Conservation (phyloP, 2,329 filamentous ascomycete genomes). For the Leptographium flavum region DNA sequence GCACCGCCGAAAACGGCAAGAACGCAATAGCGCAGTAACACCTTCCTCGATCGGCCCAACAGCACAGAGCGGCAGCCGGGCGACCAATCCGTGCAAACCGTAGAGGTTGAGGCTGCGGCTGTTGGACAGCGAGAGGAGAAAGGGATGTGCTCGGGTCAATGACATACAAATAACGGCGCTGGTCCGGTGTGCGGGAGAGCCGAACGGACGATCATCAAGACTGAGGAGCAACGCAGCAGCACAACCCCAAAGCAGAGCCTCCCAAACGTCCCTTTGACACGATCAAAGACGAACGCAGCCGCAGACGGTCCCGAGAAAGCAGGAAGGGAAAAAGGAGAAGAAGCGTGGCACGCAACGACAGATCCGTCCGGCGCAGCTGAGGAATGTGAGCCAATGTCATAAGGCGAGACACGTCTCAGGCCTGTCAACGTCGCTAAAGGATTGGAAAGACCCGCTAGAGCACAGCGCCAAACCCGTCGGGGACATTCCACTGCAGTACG, state of each 20-base stretch:
- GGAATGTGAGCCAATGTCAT: neutral
- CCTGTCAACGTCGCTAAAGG: neutral
- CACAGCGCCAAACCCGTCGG: neutral
- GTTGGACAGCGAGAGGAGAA: neutral
- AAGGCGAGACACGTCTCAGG: slow-evolving; percentile 1
- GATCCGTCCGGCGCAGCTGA: neutral
- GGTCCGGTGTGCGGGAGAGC: neutral
- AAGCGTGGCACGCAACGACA: neutral
- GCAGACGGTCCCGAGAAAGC: too few species aligned
- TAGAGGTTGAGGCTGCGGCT: too few species aligned
- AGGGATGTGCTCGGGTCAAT: neutral
- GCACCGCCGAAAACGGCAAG: slow-evolving; percentile 11
- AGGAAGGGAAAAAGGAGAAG: neutral
- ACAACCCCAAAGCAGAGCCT: neutral
- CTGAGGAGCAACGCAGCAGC: too few species aligned
- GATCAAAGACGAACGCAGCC: too few species aligned
- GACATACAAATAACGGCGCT: slow-evolving; percentile 1
- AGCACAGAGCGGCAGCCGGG: too few species aligned
- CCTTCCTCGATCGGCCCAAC: neutral
- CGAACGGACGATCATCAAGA: too few species aligned
- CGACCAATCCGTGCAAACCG: too few species aligned
- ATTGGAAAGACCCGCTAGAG: neutral
- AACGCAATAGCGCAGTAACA: neutral
- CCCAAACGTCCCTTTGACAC: too few species aligned
- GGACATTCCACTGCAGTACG: neutral